Percentiles rank a stretch among this genome's conserved stretches.
These are phyloP conservation scores for Cucurbitaria berberidis DNA, from an alignment of 2,329 filamentous ascomycete genomes.

Conservation along the genomic window DNA sequence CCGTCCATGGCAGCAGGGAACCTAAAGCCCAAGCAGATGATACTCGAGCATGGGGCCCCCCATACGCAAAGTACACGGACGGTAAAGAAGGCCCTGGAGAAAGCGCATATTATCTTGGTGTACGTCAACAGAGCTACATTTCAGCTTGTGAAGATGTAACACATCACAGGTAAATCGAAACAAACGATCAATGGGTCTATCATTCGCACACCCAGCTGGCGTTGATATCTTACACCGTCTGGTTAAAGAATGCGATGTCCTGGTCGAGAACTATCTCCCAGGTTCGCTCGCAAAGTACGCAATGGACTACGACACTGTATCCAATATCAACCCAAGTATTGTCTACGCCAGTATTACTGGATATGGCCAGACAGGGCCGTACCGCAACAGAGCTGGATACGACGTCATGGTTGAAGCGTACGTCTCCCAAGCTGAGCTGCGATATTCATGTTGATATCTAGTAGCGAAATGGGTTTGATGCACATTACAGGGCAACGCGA, in stretches of 20 bases:
- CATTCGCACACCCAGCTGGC: conserved; percentile 84
- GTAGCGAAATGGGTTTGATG: conserved; percentile 89
- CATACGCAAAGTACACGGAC: conserved; percentile 79
- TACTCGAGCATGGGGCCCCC: conserved; percentile 94
- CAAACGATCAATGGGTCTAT: conserved; percentile 91
- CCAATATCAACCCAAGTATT: conserved; percentile 79
- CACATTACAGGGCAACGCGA: conserved; percentile 92
- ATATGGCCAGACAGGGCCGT: conserved; percentile 94
- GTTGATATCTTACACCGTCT: conserved; percentile 87
- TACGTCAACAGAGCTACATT: conserved; percentile 52
- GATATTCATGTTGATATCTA: conserved; percentile 14
- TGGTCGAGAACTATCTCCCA: conserved; percentile 97
- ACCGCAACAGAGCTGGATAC: conserved; percentile 86
- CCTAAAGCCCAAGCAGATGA: conserved; percentile 67
- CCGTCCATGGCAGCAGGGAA: neutral
- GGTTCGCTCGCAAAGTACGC: conserved; percentile 87
- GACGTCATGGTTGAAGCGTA: conserved; percentile 98
- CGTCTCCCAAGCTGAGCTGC: conserved; percentile 20
- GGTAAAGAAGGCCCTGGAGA: conserved; percentile 75
- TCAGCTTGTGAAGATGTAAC: neutral
- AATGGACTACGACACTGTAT: conserved; percentile 84
- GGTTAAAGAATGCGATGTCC: conserved; percentile 82
- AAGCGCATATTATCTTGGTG: conserved; percentile 91
- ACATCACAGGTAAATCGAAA: conserved; percentile 82
- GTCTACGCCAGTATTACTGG: conserved; percentile 97